Evolutionary conservation across 345 rosid species (phyloP), one percentile per base, ranked within the genome.

Genomic region (Populus ilicifolia): DNA sequence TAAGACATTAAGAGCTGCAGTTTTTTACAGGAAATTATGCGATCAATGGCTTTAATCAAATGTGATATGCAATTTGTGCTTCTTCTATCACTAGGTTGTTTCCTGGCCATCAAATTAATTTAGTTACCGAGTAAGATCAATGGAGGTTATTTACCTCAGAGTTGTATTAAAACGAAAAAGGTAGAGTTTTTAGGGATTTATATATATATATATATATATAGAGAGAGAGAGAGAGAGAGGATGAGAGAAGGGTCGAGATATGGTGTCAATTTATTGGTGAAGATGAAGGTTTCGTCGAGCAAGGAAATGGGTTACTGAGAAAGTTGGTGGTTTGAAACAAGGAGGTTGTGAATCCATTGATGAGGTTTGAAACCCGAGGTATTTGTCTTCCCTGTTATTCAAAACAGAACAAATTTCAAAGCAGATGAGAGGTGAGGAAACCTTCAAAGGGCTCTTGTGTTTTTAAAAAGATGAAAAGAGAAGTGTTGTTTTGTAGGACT

Each of bases 31-130:
- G 97, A 80, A 89, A 90, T 66, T 93, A 90, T 80, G 87, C 84
- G 50, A 91, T 93, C 85, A 90, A 92, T 68, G 98, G 97, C 66
- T 79, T 94, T 80, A 91, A 94, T 88, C 98, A 94, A 87, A 94
- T 94, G 98, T 93, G 98, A 83, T 90, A 93, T 65, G 94, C 93
- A 79, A 97, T 93, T 68, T 48, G 95, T 82, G 23, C 75, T 85
- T 82, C 77, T 75, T 82, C 77, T 75, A 79, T 79, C 8, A 6
- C 39, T 7, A 38, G 39, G 8, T 38, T 38, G 7, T 6, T 54
- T 21, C 21, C 8, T 54, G 61, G 54, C 4, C 23, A 20, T 21
- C 52, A 52, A 29, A 25, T 35, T 29, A 27, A 62, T 64, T 17
- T 67, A n/a, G 18, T 56, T 69, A 50, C 54, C 21, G 30, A 66